These are phyloP conservation scores for Brassica napus DNA, from an alignment of 345 rosid species.

Conservation along the genomic window DNA sequence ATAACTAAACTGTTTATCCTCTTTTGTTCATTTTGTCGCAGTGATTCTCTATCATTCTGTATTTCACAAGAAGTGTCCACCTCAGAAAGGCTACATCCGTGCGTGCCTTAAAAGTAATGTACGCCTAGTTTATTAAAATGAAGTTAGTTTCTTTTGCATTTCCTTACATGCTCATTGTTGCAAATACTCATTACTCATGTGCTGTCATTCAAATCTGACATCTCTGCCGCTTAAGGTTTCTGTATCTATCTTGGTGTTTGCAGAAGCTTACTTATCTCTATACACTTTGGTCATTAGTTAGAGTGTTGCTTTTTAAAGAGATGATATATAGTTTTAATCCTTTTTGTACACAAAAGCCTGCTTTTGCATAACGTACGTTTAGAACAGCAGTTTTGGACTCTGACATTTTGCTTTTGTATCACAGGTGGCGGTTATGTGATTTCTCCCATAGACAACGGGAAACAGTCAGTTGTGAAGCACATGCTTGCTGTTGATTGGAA, in stretches of 20 bases:
- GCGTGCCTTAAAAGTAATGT: constrained; percentile 98
- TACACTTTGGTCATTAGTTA: constrained; percentile 5
- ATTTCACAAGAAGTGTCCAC: constrained; percentile 84
- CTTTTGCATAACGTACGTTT: not conserved
- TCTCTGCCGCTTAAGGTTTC: not conserved
- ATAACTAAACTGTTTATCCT: constrained; percentile 27
- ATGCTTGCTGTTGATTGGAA: constrained; percentile 99
- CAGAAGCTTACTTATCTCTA: constrained; percentile 1
- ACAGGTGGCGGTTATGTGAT: constrained; percentile 96
- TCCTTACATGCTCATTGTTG: constrained; percentile 5
- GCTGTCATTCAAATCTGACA: too few species aligned
- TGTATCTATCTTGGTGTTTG: constrained; percentile 11
- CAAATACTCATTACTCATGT: not conserved
- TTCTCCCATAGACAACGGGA: constrained; percentile 73
- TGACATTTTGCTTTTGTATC: constrained; percentile 29
- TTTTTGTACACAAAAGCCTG: not conserved
- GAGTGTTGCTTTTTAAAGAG: not conserved
- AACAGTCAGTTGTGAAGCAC: constrained; percentile 82
- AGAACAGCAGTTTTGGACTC: constrained; percentile 2
- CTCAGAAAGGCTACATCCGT: constrained; percentile 76
- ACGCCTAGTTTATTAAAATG: constrained; percentile 52
- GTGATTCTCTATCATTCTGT: constrained; percentile 95
- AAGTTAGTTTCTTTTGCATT: constrained; percentile 18
- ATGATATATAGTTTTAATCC: not conserved
- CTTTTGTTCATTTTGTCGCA: constrained; percentile 42